Evolutionary conservation across 257 asterid genomes (phyloP).

Genomic region (Nicotiana knightiana): DNA sequence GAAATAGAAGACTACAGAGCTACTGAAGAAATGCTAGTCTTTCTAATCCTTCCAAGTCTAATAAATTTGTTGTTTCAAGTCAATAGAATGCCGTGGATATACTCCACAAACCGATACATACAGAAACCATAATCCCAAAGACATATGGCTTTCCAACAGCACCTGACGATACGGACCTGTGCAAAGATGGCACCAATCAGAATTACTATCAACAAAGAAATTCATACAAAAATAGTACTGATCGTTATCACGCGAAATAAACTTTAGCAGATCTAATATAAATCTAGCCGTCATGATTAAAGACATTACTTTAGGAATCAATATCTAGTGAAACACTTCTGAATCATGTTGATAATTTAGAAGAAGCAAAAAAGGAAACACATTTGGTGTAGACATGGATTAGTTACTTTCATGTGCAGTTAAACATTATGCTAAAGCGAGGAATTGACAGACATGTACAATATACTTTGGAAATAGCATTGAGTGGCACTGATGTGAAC

Average conservation of each 20-base stretch:
- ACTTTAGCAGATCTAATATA: background rate
- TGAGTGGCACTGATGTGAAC: background rate
- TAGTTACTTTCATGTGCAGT: background rate
- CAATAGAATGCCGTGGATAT: conserved; percentile 37
- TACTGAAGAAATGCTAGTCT: background rate
- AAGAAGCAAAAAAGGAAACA: background rate
- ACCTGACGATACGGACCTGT: conserved; percentile 35
- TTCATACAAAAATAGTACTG: background rate
- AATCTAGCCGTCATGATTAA: background rate
- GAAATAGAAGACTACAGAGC: background rate
- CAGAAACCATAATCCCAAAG: conserved; percentile 27
- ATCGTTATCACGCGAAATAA: background rate
- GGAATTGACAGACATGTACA: background rate
- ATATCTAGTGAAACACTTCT: background rate
- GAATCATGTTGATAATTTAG: background rate
- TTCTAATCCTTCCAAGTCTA: background rate
- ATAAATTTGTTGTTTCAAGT: conserved; percentile 23
- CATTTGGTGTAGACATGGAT: background rate
- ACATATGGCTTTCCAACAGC: conserved; percentile 25
- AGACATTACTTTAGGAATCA: background rate
- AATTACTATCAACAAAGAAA: background rate
- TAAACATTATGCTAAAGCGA: background rate
- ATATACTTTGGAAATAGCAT: background rate
- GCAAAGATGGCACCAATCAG: background rate
- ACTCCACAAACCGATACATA: conserved; percentile 25